These are phyloP conservation scores for Argentina anserina DNA, from an alignment of 306 rosid genomes.

Conservation along the genomic window DNA sequence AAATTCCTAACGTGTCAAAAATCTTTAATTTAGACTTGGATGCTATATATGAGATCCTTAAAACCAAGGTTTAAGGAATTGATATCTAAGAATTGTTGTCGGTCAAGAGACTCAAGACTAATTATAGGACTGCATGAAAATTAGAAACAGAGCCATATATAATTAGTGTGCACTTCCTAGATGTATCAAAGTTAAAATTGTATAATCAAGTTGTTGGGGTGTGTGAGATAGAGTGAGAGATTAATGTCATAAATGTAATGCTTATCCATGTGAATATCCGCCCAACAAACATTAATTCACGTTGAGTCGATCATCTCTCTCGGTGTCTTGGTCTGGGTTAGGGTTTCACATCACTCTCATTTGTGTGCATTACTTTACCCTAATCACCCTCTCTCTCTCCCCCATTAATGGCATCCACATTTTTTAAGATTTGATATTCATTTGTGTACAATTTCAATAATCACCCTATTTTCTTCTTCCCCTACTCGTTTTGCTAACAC, in stretches of 20 bases:
- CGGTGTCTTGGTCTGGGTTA: slow-evolving; percentile 46
- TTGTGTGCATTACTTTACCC: slow-evolving; percentile 9
- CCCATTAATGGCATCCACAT: slow-evolving; percentile 26
- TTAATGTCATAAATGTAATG: slow-evolving; percentile 22
- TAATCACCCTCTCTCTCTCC: slow-evolving; percentile 19
- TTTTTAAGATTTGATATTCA: slow-evolving; percentile 12
- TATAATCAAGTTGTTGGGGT: slow-evolving; percentile 25
- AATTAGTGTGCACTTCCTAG: slow-evolving; percentile 9
- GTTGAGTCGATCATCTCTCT: slow-evolving; percentile 43
- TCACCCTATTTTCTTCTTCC: slow-evolving; percentile 1
- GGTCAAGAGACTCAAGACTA: slow-evolving; percentile 7
- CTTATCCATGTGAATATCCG: slow-evolving; percentile 59
- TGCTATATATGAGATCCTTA: too few species aligned
- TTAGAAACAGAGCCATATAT: slow-evolving; percentile 1
- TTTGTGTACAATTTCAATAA: slow-evolving; percentile 6
- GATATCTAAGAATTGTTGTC: background rate
- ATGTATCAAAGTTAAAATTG: slow-evolving; percentile 19
- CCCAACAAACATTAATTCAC: slow-evolving; percentile 80
- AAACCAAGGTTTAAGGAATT: background rate
- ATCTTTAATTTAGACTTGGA: background rate
- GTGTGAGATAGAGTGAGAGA: slow-evolving; percentile 18
- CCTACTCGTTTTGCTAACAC: slow-evolving; percentile 5
- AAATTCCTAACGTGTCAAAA: background rate
- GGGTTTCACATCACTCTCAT: slow-evolving; percentile 30
- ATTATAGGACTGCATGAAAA: slow-evolving; percentile 7